phyloP scores from a whole-genome alignment of 768 basidiomycete species.

The Sporobolomyces roseus region DNA sequence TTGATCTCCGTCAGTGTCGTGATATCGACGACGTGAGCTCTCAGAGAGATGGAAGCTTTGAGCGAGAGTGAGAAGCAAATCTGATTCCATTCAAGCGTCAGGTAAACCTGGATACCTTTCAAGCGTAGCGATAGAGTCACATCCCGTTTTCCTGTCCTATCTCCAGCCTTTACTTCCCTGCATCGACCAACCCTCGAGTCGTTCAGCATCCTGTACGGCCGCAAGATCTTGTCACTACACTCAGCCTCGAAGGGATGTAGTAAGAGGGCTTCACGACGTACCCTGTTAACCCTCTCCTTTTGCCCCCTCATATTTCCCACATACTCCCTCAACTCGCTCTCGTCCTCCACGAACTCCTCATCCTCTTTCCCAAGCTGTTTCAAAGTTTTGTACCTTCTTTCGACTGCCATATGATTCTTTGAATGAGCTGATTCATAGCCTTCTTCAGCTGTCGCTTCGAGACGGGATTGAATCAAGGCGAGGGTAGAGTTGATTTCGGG shows the following conservation, averaged over 20 bases:
- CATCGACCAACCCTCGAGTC: neutral
- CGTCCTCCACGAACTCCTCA: constrained; percentile 1
- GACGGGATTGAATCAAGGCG: neutral
- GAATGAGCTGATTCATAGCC: neutral
- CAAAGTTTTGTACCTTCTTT: neutral
- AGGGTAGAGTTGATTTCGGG: neutral
- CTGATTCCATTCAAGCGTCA: too few species aligned
- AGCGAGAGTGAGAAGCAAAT: too few species aligned
- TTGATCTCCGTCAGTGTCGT: too few species aligned
- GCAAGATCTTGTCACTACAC: too few species aligned
- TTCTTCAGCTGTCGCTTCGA: neutral
- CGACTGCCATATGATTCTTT: neutral
- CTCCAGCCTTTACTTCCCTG: too few species aligned
- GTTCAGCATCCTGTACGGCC: neutral
- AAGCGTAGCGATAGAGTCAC: too few species aligned
- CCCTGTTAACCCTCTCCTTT: neutral
- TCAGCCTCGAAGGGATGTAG: too few species aligned
- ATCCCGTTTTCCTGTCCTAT: too few species aligned
- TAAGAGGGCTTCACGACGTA: neutral
- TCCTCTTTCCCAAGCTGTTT: neutral
- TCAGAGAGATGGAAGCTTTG: too few species aligned
- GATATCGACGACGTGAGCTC: too few species aligned
- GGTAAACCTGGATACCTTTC: too few species aligned
- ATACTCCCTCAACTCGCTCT: constrained; percentile 2
- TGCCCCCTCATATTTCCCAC: neutral